A percentile compares a stretch with the other conserved stretches of the same genome.
phyloP scores from a whole-genome alignment of 345 rosid genomes.

The Abelmoschus esculentus region DNA sequence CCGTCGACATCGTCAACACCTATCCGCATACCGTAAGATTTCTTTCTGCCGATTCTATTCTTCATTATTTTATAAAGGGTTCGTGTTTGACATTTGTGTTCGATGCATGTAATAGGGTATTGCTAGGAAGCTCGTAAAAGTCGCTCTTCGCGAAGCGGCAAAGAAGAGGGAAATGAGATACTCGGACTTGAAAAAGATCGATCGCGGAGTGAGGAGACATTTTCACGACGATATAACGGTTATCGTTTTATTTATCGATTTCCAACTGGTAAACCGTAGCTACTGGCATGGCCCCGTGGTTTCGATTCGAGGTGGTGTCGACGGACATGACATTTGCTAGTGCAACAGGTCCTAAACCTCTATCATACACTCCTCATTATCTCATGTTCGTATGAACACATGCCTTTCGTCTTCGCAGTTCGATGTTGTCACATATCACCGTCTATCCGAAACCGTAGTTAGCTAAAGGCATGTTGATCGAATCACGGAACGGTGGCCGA shows the following conservation, averaged over 20 bases:
- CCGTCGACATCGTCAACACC: slow-evolving; percentile 72
- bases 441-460: background rate
- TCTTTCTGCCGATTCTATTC: background rate
- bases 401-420: background rate
- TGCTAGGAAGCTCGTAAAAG: slow-evolving; percentile 68
- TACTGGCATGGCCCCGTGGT: slow-evolving; percentile 35
- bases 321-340: slow-evolving; percentile 24
- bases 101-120: slow-evolving; percentile 41
- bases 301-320: slow-evolving; percentile 56
- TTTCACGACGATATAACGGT: slow-evolving; percentile 94
- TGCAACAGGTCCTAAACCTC: slow-evolving; percentile 22
- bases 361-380: slow-evolving; percentile 10
- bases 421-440: background rate
- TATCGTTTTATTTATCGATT: slow-evolving; percentile 68
- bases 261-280: slow-evolving; percentile 41
- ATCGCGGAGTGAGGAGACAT: slow-evolving; percentile 90
- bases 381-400: slow-evolving; percentile 11
- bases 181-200: slow-evolving; percentile 88
- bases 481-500: background rate
- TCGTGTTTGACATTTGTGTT: background rate
- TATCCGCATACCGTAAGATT: slow-evolving; percentile 67
- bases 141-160: slow-evolving; percentile 80
- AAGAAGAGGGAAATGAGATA: slow-evolving; percentile 95
- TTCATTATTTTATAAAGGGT: background rate
- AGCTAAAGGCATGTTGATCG: background rate